Evolutionary conservation across 306 rosid genomes (phyloP).

Genomic region (Styphnolobium japonicum): DNA sequence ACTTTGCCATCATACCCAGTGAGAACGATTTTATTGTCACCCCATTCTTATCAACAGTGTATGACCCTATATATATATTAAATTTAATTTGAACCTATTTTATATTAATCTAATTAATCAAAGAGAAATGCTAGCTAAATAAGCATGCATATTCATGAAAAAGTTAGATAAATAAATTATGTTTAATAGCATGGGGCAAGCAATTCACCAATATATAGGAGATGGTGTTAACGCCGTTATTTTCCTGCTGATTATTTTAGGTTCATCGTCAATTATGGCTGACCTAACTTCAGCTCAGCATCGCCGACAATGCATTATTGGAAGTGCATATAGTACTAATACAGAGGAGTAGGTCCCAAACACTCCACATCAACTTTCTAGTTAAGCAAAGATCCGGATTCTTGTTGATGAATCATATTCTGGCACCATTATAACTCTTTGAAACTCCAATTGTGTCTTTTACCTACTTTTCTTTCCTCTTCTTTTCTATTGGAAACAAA

Average conservation of each 20-base stretch:
- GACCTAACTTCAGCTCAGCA: slow-evolving; percentile 72
- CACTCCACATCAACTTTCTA: slow-evolving; percentile 79
- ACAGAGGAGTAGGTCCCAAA: slow-evolving; percentile 62
- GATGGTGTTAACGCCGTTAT: background rate
- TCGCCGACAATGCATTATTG: slow-evolving; percentile 91
- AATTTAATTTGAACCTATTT: background rate
- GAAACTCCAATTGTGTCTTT: slow-evolving; percentile 62
- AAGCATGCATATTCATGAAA: background rate
- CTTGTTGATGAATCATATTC: slow-evolving; percentile 88
- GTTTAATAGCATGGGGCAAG: background rate
- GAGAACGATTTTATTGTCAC: background rate
- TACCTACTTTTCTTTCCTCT: slow-evolving; percentile 55
- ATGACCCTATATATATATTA: background rate
- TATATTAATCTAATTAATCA: background rate
- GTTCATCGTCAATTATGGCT: slow-evolving; percentile 55
- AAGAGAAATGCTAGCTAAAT: background rate
- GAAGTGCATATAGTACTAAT: slow-evolving; percentile 45
- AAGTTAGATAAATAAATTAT: background rate
- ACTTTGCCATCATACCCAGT: background rate
- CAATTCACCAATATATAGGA: background rate
- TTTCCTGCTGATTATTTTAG: slow-evolving; percentile 31
- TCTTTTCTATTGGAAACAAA: slow-evolving; percentile 42
- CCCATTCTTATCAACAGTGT: background rate
- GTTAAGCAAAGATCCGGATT: slow-evolving; percentile 80
- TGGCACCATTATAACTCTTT: slow-evolving; percentile 73